Evolutionary conservation across 352 stramenopile genomes (phyloP), one percentile per base, ranked within the genome.

Genomic region (Halophytophthora polymorphica): DNA sequence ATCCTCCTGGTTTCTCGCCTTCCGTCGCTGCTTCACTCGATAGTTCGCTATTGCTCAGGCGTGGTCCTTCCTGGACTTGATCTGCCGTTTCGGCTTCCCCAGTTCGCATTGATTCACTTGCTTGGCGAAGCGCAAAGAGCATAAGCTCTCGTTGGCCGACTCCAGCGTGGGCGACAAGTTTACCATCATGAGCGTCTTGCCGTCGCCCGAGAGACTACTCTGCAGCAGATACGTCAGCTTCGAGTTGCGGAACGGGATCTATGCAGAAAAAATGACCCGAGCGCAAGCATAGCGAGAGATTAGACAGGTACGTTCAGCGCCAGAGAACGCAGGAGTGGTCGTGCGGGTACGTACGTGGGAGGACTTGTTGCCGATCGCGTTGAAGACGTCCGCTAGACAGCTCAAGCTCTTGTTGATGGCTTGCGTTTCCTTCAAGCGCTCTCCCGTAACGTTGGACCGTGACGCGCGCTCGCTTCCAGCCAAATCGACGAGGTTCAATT

Each of bases 331-430:
- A 19, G 12, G n/a, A 39, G 15, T 31, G 25, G 8, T 43, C 25
- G 33, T 40, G 3, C n/a, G 23, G 11, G 6, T 11, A 87, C 71
- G 58, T 79, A 93, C 83, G 69, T 99, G 96, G n/a, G 85, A 85
- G 14, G 86, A 90, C 55, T 98, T 98, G 69, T 96, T 98, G 13
- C 84, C 82, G 17, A 99, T 93, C n/a, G 96, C 91, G 45, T 83
- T 89, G 65, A 99, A 99, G 4, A 99, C 97, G 70, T 99, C 96
- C n/a, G 93, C 95, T 2, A 99, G 74, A 23, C 89, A 97, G 70
- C 92, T 98, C 22, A 99, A 78, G 65, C 93, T 99, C 70, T 99
- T 99, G 80, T 99, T 99, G 66, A 99, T 99, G 10, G 92, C 86
- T 72, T 98, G 92, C 2, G 97, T 97, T 62, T 99, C 97, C 63